Base-by-base conservation (phyloP, 2,329 filamentous ascomycete genomes). In the Davidsoniella virescens region DNA sequence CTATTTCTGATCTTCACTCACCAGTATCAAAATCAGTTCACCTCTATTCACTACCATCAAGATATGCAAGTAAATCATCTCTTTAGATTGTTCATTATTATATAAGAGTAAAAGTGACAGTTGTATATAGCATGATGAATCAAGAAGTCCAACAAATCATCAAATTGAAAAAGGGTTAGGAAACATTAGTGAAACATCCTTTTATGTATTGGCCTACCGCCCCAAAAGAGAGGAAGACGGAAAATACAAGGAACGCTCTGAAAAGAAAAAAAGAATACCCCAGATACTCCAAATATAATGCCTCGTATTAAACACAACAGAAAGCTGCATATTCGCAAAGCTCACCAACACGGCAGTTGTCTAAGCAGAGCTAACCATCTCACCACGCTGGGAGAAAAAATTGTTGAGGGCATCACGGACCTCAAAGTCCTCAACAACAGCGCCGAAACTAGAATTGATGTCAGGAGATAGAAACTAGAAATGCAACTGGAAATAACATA, bases 371-470 rank as follows among this genome's bases (percentile, higher is more conserved):
- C 6, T 38, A 17, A 10, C 5, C 41, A 51, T 49, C 14, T 52
- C 41, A 8, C 45, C 37, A 12, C 26, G 26, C 10, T 25, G 49
- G 12, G 75, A 78, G 55, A 87, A 70, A 20, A 87, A 71, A 37
- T 72, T 80, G 59, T 82, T 82, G 50, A 94, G 64, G 18, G 86
- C 86, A 66, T 94, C 88, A 46, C 75, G 70, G 37, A 87, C 75
- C 64, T 87, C 82, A 57, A 78, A 79, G 57, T 79, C 75, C 57
- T 80, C 76, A 67, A 78, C 70, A 3, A 80, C 76, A 16, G 76
- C 76, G 25, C 76, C 76, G 54, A 80, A 80, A 14, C 75, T 80
- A 55, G 1, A 14, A 36, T 37, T 9, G 14, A 3, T 6, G 47
- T 55, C 47, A 57, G 53, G 17, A 33, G 43, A 50, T 23, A 14